phyloP scores from a whole-genome alignment of 148 eudicot species.

The Spergularia marina region DNA sequence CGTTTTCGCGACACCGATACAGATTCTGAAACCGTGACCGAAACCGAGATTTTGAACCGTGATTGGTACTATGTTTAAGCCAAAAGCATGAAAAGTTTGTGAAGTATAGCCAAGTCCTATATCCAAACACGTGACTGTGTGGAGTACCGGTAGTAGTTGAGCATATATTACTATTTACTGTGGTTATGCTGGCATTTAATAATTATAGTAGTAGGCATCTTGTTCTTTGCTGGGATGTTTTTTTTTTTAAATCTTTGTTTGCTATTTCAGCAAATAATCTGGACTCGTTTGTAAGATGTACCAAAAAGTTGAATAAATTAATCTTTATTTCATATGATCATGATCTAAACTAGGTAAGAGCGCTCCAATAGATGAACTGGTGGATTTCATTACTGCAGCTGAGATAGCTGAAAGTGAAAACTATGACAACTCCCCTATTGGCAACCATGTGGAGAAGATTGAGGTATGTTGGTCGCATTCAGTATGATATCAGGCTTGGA shows the following conservation, averaged over 20 bases:
- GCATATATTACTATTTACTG: no score
- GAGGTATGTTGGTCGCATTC: constrained; percentile 42
- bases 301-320: background rate
- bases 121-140: no score
- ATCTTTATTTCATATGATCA: constrained; percentile 7
- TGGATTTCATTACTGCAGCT: constrained; percentile 86
- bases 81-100: no score
- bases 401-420: constrained; percentile 67
- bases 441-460: constrained; percentile 33
- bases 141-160: no score
- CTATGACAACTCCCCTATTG: constrained; percentile 27
- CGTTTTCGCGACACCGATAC: no score
- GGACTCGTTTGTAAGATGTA: background rate
- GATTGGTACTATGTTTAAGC: no score
- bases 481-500: background rate
- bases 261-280: background rate
- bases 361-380: constrained; percentile 67
- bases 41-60: no score
- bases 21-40: no score
- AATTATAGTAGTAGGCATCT: background rate
- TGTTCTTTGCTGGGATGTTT: background rate
- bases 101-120: no score
- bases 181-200: background rate
- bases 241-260: background rate
- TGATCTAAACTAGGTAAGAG: constrained; percentile 51